Percentiles rank a stretch among this genome's conserved stretches.
Conservation (phyloP, 495 filamentous ascomycete species). For the Pseudevernia furfuracea region DNA sequence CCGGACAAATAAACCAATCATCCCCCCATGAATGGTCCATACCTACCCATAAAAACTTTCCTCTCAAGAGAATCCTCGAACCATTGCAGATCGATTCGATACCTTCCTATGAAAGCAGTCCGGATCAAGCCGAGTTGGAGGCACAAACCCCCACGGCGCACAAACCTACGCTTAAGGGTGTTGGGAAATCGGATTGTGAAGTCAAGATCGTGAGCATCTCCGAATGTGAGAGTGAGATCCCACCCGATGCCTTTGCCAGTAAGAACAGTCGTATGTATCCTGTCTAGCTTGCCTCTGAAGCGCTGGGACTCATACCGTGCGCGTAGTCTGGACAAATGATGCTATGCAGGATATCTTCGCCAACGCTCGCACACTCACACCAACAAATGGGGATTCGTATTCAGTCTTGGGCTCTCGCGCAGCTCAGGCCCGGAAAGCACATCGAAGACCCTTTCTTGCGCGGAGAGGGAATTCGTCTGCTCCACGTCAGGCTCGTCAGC, state of each 20-base stretch:
- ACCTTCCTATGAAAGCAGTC: conserved; percentile 2
- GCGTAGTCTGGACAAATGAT: conserved; percentile 5
- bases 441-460: conserved; percentile 2
- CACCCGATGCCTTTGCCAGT: background rate
- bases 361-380: background rate
- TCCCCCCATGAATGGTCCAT: background rate
- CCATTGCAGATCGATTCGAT: background rate
- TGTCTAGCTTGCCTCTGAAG: background rate
- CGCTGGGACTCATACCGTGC: background rate
- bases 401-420: background rate
- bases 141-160: background rate
- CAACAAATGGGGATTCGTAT: conserved; percentile 2
- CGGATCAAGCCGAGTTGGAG: conserved; percentile 1
- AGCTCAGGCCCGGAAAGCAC: conserved; percentile 3
- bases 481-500: background rate
- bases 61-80: background rate
- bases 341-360: conserved; percentile 2
- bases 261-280: background rate
- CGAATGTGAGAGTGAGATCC: conserved; percentile 2
- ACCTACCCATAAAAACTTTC: background rate
- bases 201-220: conserved; percentile 6
- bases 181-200: background rate
- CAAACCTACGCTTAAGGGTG: background rate
- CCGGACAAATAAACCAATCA: background rate
- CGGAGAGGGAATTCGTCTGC: background rate